These are phyloP conservation scores for Phytophthora syringae DNA, from an alignment of 352 stramenopile species.

Conservation along the genomic window DNA sequence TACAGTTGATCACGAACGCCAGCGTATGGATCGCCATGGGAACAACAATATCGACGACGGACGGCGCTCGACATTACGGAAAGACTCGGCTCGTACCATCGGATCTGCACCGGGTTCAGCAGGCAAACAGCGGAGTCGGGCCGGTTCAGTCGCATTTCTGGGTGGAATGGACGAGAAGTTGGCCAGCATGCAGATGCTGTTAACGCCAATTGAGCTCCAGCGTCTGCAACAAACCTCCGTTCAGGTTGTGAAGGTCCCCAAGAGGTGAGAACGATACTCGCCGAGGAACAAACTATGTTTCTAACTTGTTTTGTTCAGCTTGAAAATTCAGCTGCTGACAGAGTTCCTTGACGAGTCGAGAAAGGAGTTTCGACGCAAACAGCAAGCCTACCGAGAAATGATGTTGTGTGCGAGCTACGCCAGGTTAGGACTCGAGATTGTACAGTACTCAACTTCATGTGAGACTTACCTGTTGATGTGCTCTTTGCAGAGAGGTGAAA, in stretches of 20 bases:
- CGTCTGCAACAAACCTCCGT: constrained; percentile 63
- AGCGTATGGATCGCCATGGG: constrained; percentile 58
- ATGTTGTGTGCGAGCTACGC: constrained; percentile 55
- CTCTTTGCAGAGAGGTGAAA: constrained; percentile 51
- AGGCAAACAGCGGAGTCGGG: constrained; percentile 9
- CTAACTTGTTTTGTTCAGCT: constrained; percentile 29
- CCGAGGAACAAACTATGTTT: not conserved
- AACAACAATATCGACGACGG: constrained; percentile 16
- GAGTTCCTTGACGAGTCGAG: constrained; percentile 52
- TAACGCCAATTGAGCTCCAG: constrained; percentile 81
- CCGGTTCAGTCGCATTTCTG: constrained; percentile 40
- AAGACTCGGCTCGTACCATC: constrained; percentile 17
- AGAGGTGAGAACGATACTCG: constrained; percentile 46
- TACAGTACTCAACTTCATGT: not conserved
- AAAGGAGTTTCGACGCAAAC: constrained; percentile 48
- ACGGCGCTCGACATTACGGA: constrained; percentile 17
- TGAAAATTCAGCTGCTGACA: constrained; percentile 64
- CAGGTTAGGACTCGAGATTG: constrained; percentile 30
- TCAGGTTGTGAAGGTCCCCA: constrained; percentile 75
- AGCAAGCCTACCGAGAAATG: constrained; percentile 62
- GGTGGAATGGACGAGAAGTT: constrained; percentile 70
- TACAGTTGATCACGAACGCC: constrained; percentile 64
- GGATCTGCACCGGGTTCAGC: constrained; percentile 29
- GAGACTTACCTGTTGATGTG: not conserved
- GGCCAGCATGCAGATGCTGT: constrained; percentile 75